These are phyloP conservation scores for Thermomucor indicae-seudaticae DNA, from an alignment of 371 early-diverging fungal species.

Conservation along the genomic window DNA sequence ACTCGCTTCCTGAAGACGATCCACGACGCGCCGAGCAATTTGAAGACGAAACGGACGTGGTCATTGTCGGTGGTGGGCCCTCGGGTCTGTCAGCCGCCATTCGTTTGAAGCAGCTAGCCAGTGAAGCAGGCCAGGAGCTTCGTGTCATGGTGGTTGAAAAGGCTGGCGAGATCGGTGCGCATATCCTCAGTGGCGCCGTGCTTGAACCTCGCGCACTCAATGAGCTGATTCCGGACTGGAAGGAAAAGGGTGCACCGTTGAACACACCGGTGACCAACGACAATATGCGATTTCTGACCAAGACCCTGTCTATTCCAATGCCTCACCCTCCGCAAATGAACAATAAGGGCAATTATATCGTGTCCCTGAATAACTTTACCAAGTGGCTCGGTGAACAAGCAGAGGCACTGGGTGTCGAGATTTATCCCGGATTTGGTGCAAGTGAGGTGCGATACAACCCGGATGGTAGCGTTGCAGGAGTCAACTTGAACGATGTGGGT, in stretches of 20 bases:
- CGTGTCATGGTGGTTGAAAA: slow-evolving; percentile 94
- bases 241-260: slow-evolving; percentile 91
- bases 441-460: slow-evolving; percentile 88
- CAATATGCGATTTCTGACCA: slow-evolving; percentile 84
- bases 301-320: slow-evolving; percentile 76
- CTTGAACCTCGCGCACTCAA: slow-evolving; percentile 90
- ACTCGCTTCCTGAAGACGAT: slow-evolving; percentile 36
- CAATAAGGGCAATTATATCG: slow-evolving; percentile 97
- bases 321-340: slow-evolving; percentile 97
- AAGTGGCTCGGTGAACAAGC: slow-evolving; percentile 98
- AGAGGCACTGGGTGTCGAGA: slow-evolving; percentile 93
- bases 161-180: slow-evolving; percentile 93
- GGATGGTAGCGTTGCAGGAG: slow-evolving; percentile 89
- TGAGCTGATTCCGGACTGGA: slow-evolving; percentile 97
- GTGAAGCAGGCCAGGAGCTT: slow-evolving; percentile 78
- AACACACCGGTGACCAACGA: slow-evolving; percentile 86
- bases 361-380: slow-evolving; percentile 89
- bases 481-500: slow-evolving; percentile 96
- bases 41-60: slow-evolving; percentile 91
- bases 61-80: slow-evolving; percentile 96
- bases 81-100: slow-evolving; percentile 95
- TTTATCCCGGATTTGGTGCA: slow-evolving; percentile 93
- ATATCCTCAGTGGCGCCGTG: slow-evolving; percentile 95
- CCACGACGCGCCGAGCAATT: slow-evolving; percentile 52
- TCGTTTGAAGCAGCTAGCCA: slow-evolving; percentile 86